Evolutionary conservation across 768 basidiomycete genomes (phyloP).

Genomic region (Termitomyces sp.): DNA sequence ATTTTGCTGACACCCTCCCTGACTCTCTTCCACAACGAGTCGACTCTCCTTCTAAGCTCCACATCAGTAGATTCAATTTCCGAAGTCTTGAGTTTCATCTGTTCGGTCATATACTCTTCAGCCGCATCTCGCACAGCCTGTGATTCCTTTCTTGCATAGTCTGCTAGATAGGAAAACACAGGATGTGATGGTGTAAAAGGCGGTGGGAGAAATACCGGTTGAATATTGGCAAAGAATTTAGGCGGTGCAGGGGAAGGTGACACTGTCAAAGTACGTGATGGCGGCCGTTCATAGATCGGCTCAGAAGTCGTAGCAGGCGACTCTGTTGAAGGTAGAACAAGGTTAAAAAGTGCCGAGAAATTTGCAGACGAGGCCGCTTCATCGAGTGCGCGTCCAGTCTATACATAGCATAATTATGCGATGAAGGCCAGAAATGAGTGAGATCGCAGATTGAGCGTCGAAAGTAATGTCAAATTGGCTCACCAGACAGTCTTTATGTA

Average conservation of each 20-base stretch:
- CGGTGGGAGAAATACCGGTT: conserved; percentile 64
- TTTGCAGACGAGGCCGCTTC: conserved; percentile 31
- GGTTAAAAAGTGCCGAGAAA: conserved; percentile 41
- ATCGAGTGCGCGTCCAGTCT: conserved; percentile 33
- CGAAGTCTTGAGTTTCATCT: conserved; percentile 46
- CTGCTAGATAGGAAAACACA: conserved; percentile 59
- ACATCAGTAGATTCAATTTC: conserved; percentile 54
- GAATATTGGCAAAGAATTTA: conserved; percentile 45
- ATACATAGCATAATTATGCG: conserved; percentile 9
- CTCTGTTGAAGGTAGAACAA: conserved; percentile 34
- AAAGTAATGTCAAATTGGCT: conserved; percentile 25
- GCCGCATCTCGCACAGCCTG: conserved; percentile 47
- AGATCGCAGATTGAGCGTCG: conserved; percentile 5
- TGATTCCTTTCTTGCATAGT: conserved; percentile 50
- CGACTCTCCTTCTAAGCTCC: conserved; percentile 50
- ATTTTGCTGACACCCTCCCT: conserved; percentile 38
- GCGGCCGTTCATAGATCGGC: conserved; percentile 18
- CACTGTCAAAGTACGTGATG: conserved; percentile 17
- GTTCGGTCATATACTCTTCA: conserved; percentile 50
- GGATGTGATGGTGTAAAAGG: conserved; percentile 75
- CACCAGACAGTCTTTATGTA: conserved; percentile 61
- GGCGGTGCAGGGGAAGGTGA: conserved; percentile 23
- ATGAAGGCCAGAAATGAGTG: neutral
- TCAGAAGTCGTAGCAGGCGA: conserved; percentile 20
- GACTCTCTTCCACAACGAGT: conserved; percentile 58